phyloP scores from a whole-genome alignment of 1,284 basidiomycete genomes.

The Sporisorium reilianum region DNA sequence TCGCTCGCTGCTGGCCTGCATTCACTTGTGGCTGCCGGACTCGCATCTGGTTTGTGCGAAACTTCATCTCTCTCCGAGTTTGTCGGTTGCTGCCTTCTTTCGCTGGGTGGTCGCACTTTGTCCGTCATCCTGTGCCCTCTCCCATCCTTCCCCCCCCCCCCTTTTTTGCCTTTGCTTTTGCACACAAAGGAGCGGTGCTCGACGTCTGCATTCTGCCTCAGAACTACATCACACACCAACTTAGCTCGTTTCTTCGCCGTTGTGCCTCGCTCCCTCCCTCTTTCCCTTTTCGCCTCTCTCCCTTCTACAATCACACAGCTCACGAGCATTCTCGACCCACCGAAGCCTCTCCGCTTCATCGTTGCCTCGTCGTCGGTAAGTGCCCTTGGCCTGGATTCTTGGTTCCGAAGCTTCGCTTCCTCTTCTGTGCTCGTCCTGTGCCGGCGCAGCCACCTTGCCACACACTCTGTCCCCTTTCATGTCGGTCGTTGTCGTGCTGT shows the following conservation, averaged over 20 bases:
- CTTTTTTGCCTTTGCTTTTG: neutral
- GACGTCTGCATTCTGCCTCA: slow-evolving; percentile 45
- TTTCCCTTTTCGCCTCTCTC: too few relatives aligned
- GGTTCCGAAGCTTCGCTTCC: neutral
- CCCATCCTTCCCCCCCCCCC: too few relatives aligned
- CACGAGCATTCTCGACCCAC: slow-evolving; percentile 33
- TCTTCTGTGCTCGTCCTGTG: slow-evolving; percentile 7
- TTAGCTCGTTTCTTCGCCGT: slow-evolving; percentile 14
- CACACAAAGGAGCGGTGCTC: slow-evolving; percentile 30
- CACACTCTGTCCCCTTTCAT: slow-evolving; percentile 10
- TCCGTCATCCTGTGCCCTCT: too few relatives aligned
- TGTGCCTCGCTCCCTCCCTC: neutral
- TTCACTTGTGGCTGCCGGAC: slow-evolving; percentile 5
- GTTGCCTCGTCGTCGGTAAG: slow-evolving; percentile 30
- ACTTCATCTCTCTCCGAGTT: slow-evolving; percentile 38
- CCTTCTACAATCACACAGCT: slow-evolving; percentile 38
- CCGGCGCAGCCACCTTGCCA: slow-evolving; percentile 20
- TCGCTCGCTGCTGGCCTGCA: slow-evolving; percentile 2
- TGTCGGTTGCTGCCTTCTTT: slow-evolving; percentile 10
- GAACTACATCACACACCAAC: slow-evolving; percentile 37
- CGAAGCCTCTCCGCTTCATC: slow-evolving; percentile 23
- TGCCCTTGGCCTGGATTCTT: slow-evolving; percentile 17
- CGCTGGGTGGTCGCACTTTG: slow-evolving; percentile 34
- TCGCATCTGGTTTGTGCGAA: slow-evolving; percentile 12
- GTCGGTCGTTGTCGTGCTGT: slow-evolving; percentile 2